These are phyloP conservation scores for Trifolium pratense DNA, from an alignment of 306 rosid species.

Conservation along the genomic window DNA sequence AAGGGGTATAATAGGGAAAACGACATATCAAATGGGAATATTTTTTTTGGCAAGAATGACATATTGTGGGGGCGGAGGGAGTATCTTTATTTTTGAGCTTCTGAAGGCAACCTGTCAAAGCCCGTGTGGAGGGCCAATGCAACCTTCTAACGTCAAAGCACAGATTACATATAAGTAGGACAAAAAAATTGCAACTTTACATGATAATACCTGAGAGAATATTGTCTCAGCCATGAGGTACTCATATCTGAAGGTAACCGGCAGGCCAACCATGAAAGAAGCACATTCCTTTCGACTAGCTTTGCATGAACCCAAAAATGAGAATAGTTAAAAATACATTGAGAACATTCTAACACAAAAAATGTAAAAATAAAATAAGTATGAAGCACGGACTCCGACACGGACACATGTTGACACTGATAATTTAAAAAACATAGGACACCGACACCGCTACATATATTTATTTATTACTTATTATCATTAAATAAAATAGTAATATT, in stretches of 20 bases:
- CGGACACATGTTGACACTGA: no score
- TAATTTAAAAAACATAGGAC: no score
- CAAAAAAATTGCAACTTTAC: neutral
- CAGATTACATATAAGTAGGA: neutral
- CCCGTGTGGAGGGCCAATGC: slow-evolving; percentile 30
- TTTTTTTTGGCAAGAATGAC: no score
- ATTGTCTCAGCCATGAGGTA: slow-evolving; percentile 99
- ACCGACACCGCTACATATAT: no score
- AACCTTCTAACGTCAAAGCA: neutral
- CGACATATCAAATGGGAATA: no score
- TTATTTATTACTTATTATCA: no score
- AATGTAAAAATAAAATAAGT: slow-evolving; percentile 4
- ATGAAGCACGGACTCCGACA: no score
- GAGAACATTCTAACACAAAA: slow-evolving; percentile 5
- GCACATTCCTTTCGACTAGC: slow-evolving; percentile 99
- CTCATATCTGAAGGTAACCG: slow-evolving; percentile 94
- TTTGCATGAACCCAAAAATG: slow-evolving; percentile 76
- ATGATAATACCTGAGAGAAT: slow-evolving; percentile 83
- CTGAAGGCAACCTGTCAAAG: slow-evolving; percentile 3
- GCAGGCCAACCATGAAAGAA: slow-evolving; percentile 93
- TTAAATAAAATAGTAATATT: no score
- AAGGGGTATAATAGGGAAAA: no score
- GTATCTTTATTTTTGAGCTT: slow-evolving; percentile 18
- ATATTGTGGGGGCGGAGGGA: neutral
- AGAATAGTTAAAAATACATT: slow-evolving; percentile 48